Conservation (phyloP, 257 asterid species). For the Agastache rugosa region DNA sequence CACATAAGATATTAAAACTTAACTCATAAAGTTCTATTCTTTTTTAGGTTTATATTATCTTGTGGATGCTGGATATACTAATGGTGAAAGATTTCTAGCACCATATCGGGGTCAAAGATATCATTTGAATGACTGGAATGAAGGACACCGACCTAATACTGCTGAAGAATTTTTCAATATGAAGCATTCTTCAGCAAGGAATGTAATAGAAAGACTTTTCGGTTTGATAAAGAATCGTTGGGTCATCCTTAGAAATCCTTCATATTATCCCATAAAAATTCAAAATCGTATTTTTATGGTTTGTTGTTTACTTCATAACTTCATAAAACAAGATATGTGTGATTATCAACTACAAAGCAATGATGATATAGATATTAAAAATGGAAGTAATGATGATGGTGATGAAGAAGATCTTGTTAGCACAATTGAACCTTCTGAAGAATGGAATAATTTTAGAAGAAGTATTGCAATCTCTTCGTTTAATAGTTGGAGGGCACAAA, state of each 20-base stretch:
- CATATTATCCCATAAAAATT: not conserved
- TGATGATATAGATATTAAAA: too few species aligned
- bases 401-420: not conserved
- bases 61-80: constrained; percentile 31
- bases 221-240: not conserved
- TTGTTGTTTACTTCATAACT: not conserved
- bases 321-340: not conserved
- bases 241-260: not conserved
- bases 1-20: too few species aligned
- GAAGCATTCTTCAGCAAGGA: not conserved
- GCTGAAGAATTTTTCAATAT: not conserved
- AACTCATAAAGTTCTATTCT: too few species aligned
- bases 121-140: not conserved
- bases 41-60: constrained; percentile 25
- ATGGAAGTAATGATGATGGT: not conserved
- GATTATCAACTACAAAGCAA: too few species aligned
- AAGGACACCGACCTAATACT: not conserved
- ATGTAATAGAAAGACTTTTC: not conserved
- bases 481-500: not conserved
- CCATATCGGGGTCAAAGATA: too few species aligned
- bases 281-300: not conserved
- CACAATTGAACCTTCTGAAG: not conserved
- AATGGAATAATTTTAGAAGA: not conserved
- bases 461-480: not conserved
- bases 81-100: constrained; percentile 25